phyloP scores from a whole-genome alignment of 768 basidiomycete genomes.

The Hortiboletus flavorubellus region DNA sequence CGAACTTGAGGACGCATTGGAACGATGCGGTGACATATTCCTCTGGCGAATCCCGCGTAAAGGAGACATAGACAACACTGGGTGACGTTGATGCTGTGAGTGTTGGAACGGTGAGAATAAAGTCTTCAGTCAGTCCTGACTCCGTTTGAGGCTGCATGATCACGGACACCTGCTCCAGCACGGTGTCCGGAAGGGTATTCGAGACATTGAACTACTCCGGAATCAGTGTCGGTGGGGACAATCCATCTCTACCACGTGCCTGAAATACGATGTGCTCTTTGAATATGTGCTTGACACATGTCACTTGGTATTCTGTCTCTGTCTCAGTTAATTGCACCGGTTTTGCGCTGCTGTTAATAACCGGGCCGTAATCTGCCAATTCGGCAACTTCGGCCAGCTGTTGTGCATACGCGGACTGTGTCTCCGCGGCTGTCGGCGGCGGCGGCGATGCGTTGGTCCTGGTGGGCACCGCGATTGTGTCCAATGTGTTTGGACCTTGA shows the following conservation, averaged over 20 bases:
- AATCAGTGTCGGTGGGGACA: conserved; percentile 6
- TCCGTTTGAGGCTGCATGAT: conserved; percentile 85
- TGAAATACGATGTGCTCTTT: conserved; percentile 96
- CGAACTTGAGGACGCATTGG: conserved; percentile 87
- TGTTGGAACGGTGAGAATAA: conserved; percentile 81
- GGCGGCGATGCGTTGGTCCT: conserved; percentile 59
- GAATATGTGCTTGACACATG: conserved; percentile 96
- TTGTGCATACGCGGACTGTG: conserved; percentile 80
- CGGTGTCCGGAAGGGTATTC: conserved; percentile 94
- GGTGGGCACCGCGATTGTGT: conserved; percentile 75
- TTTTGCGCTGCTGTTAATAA: conserved; percentile 81
- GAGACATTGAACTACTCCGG: conserved; percentile 84
- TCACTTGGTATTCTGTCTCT: conserved; percentile 97
- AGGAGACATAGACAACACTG: conserved; percentile 90
- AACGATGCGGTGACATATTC: conserved; percentile 83
- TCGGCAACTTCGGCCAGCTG: conserved; percentile 88
- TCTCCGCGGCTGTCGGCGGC: conserved; percentile 81
- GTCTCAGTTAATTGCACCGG: conserved; percentile 87
- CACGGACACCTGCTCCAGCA: conserved; percentile 91
- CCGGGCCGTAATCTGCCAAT: conserved; percentile 77
- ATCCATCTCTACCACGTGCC: conserved; percentile 41
- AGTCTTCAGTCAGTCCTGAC: conserved; percentile 81
- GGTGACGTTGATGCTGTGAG: conserved; percentile 70
- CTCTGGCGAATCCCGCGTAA: conserved; percentile 76
- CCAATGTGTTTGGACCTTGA: conserved; percentile 79